A percentile compares a stretch with the other conserved stretches of the same genome.
Conservation (phyloP, 2,329 filamentous ascomycete species). For the Claviceps africana region DNA sequence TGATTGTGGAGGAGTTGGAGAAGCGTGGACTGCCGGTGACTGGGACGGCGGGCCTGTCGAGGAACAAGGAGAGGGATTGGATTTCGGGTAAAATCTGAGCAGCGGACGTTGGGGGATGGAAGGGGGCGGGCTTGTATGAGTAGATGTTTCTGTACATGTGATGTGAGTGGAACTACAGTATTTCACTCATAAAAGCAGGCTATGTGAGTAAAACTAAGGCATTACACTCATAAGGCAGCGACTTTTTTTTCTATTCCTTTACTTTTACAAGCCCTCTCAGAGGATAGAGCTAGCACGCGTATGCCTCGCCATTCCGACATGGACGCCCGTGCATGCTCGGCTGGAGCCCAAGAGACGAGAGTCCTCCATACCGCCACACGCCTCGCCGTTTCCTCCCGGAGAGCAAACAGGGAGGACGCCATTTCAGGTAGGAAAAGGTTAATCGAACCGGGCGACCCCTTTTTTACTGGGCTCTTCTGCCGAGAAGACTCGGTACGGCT, state of each 20-base stretch:
- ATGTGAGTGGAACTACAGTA: neutral
- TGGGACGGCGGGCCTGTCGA: conserved; percentile 27
- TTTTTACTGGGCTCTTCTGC: too few species aligned
- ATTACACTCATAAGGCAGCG: neutral
- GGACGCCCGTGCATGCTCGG: too few species aligned
- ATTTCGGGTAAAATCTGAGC: conserved; percentile 24
- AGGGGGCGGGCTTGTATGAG: neutral
- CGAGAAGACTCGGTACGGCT: too few species aligned
- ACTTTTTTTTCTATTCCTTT: neutral
- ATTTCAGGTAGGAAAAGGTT: too few species aligned
- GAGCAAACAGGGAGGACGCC: too few species aligned
- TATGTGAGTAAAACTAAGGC: neutral
- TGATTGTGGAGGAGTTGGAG: conserved; percentile 57
- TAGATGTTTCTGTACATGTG: neutral
- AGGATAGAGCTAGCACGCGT: too few species aligned
- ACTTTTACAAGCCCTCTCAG: neutral
- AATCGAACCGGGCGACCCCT: too few species aligned
- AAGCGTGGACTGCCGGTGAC: conserved; percentile 46
- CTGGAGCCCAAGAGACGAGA: too few species aligned
- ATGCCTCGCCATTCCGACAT: too few species aligned
- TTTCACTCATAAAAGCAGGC: neutral
- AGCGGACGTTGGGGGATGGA: neutral
- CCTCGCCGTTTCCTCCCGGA: too few species aligned
- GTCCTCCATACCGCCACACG: too few species aligned
- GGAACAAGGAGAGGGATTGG: conserved; percentile 30